phyloP scores from a whole-genome alignment of 1,139 yeast species.

The Yamadazyma siamensis region DNA sequence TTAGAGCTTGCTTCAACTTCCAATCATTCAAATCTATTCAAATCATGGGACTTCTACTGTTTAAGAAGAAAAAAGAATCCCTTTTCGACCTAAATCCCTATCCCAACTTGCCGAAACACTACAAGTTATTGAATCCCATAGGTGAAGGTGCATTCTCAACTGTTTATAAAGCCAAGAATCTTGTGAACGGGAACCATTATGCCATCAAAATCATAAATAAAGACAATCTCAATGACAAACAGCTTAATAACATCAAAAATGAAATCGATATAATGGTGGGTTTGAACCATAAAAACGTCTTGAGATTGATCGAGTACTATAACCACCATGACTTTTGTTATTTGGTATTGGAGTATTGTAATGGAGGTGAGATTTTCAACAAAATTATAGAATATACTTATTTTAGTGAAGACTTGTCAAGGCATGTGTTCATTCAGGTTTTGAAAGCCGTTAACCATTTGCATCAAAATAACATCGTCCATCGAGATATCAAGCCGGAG shows the following conservation, averaged over 20 bases:
- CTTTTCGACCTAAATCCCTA: conserved; percentile 15
- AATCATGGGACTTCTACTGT: conserved; percentile 11
- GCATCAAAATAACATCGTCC: conserved; percentile 87
- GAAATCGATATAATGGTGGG: conserved; percentile 85
- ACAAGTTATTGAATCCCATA: conserved; percentile 26
- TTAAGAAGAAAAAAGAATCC: conserved; percentile 12
- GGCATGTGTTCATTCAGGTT: conserved; percentile 83
- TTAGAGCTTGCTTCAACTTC: too few species aligned
- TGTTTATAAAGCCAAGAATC: conserved; percentile 65
- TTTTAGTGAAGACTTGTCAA: conserved; percentile 77
- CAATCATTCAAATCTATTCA: too few species aligned
- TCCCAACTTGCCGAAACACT: conserved; percentile 24
- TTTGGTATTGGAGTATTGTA: conserved; percentile 77
- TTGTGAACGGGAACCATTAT: conserved; percentile 44
- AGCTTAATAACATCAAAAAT: conserved; percentile 64
- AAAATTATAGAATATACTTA: conserved; percentile 90
- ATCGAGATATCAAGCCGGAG: conserved; percentile 94
- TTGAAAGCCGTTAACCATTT: conserved; percentile 78
- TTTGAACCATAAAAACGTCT: conserved; percentile 68
- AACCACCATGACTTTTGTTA: conserved; percentile 58
- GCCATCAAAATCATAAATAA: conserved; percentile 87
- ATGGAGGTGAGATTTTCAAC: conserved; percentile 94
- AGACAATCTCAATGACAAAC: conserved; percentile 45
- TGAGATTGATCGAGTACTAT: conserved; percentile 66
- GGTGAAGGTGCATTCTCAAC: conserved; percentile 92